Percentiles rank a stretch among this genome's conserved stretches.
Conservation (phyloP, 73 alveolate genomes). For the Tetrahymena borealis region DNA sequence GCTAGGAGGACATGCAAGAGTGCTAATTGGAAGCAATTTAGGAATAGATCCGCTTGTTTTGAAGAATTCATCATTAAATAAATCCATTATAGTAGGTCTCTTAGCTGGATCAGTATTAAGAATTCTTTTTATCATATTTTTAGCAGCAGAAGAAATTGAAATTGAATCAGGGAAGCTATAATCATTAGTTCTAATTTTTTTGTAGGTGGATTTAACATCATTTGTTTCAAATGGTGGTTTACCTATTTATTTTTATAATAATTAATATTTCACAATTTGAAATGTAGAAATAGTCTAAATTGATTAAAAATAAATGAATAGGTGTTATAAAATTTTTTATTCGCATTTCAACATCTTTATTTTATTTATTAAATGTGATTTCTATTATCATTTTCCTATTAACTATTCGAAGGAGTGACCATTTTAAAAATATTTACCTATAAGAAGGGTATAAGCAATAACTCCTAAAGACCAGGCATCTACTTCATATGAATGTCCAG, state of each 20-base stretch:
- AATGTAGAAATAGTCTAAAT: not conserved
- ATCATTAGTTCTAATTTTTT: constrained; percentile 75
- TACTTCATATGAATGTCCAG: constrained; percentile 87
- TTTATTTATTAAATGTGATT: no score
- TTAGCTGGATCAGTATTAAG: constrained; percentile 78
- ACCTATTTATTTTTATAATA: not conserved
- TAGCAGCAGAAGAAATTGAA: constrained; percentile 73
- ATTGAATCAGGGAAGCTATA: constrained; percentile 80
- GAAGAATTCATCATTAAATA: constrained; percentile 76
- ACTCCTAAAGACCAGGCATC: constrained; percentile 92
- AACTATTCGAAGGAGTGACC: no score
- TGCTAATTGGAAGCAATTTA: constrained; percentile 62
- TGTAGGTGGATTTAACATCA: constrained; percentile 77
- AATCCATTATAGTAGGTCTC: constrained; percentile 79
- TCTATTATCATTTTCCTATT: no score
- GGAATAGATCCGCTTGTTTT: constrained; percentile 79
- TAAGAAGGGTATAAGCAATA: constrained; percentile 73
- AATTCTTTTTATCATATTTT: constrained; percentile 58
- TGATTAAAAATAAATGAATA: not conserved
- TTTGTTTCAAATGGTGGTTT: constrained; percentile 92
- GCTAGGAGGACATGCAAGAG: constrained; percentile 88
- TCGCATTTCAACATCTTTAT: not conserved
- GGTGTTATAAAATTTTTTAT: not conserved
- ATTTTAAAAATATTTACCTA: constrained; percentile 58
- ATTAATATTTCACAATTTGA: no score